Base-by-base conservation (phyloP, 495 filamentous ascomycete species). In the Astrothelium macrocarpum region DNA sequence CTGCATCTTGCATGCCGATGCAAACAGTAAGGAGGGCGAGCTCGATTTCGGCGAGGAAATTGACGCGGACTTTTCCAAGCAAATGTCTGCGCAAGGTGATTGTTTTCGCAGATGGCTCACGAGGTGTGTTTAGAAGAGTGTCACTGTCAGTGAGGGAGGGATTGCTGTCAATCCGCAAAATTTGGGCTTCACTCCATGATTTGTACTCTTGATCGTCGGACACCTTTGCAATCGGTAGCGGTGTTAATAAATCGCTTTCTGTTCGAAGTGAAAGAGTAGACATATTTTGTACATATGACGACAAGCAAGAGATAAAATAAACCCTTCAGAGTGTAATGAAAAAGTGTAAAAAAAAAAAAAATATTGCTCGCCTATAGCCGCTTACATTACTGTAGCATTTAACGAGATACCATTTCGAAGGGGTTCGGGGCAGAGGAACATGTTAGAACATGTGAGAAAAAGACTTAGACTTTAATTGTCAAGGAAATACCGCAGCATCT, bases 1-100 rank as follows among this genome's bases (percentile, higher is more conserved):
- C 77, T 53, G 82, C 82, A 71, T 86, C 84, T 80, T 81, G 78
- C 58, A 82, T 78, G 20, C 79, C 78, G 32, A 72, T 82, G 45
- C 64, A 66, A 62, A 78, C 75, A 28, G 74, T 66, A 11, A 78
- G 68, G 34, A 76, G 61, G 16, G 76, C 64, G 25, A 79, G 71
- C 66, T 79, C 68, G 59, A 60, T 36, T 49, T 70, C 68, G 20
- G 68, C 29, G 32, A 68, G 34, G 43, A 28, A 28, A 23, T 62
- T 39, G 26, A 59, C 61, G 23, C 53, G 61, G 1, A 61, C 29
- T 20, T 5, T 0, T 4, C 49, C 25, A 2, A 26, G 49, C 23
- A 56, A 25, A 29, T 56, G 25, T 26, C 7, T 9, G 10, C 10
- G 10, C 3, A 49, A 20, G 3, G 43, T 18, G 9, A 3, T 49